Conservation (phyloP, 2,329 filamentous ascomycete genomes). For the Magnaporthiopsis incrustans region DNA sequence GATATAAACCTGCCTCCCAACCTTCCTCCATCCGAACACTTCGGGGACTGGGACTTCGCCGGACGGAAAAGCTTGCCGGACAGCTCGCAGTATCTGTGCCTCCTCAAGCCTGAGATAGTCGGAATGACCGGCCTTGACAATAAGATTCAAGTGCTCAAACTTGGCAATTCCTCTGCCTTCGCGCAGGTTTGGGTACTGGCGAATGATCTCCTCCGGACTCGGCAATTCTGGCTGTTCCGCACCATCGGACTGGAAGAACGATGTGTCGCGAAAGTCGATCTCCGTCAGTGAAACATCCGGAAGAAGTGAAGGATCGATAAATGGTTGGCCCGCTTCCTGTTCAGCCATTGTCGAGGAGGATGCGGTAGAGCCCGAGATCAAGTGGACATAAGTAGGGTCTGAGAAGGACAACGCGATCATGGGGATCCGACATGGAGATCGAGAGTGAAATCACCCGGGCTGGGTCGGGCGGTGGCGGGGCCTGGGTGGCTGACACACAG, state of each 20-base stretch:
- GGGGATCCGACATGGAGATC: too few relatives aligned
- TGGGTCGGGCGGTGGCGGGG: too few relatives aligned
- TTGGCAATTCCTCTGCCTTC: neutral
- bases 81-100: constrained; percentile 11
- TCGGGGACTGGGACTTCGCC: neutral
- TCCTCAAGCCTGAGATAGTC: constrained; percentile 9
- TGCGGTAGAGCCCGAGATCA: too few relatives aligned
- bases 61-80: constrained; percentile 7
- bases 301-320: neutral
- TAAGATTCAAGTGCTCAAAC: neutral
- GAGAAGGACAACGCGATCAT: too few relatives aligned
- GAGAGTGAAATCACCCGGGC: too few relatives aligned
- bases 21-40: constrained; percentile 4
- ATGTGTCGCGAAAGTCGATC: constrained; percentile 7
- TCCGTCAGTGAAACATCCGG: neutral
- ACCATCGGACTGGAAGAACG: constrained; percentile 1
- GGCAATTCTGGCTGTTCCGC: neutral
- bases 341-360: too few relatives aligned
- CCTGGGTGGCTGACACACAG: too few relatives aligned
- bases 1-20: constrained; percentile 6
- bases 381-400: too few relatives aligned
- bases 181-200: neutral
- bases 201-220: neutral
- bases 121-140: neutral
- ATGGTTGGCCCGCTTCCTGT: neutral